Conservation (phyloP, 1,284 basidiomycete species). For the Volvariella volvacea region DNA sequence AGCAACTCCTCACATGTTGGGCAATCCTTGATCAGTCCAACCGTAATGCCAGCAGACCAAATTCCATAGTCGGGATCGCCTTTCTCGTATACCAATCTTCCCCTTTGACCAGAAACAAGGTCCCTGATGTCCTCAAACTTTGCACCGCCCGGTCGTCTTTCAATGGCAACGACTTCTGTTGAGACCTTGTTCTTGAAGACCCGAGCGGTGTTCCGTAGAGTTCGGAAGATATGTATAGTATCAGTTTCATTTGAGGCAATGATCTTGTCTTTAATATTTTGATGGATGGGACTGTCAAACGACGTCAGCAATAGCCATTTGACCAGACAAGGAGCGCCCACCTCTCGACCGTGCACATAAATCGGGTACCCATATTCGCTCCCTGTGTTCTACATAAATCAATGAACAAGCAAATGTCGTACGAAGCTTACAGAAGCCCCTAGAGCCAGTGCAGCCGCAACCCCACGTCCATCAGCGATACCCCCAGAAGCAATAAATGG, state of each 20-base stretch:
- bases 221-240: constrained; percentile 87
- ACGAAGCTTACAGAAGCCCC: constrained; percentile 65
- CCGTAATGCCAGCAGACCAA: constrained; percentile 75
- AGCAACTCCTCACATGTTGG: constrained; percentile 80
- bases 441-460: constrained; percentile 77
- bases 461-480: constrained; percentile 75
- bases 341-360: constrained; percentile 81
- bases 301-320: constrained; percentile 10
- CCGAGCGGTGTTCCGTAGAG: constrained; percentile 80
- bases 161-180: constrained; percentile 76
- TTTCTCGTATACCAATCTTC: constrained; percentile 74
- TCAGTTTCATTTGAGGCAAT: constrained; percentile 79
- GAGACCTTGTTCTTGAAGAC: constrained; percentile 86
- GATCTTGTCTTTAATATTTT: constrained; percentile 88
- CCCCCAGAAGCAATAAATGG: constrained; percentile 92
- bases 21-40: constrained; percentile 85
- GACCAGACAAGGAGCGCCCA: constrained; percentile 14
- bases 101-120: constrained; percentile 78
- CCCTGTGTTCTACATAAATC: constrained; percentile 38
- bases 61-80: constrained; percentile 87
- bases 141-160: constrained; percentile 75
- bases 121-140: constrained; percentile 85
- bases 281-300: constrained; percentile 69
- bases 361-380: constrained; percentile 89
- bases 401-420: background rate